phyloP scores from a whole-genome alignment of 306 rosid species.

The Fragaria vesca region DNA sequence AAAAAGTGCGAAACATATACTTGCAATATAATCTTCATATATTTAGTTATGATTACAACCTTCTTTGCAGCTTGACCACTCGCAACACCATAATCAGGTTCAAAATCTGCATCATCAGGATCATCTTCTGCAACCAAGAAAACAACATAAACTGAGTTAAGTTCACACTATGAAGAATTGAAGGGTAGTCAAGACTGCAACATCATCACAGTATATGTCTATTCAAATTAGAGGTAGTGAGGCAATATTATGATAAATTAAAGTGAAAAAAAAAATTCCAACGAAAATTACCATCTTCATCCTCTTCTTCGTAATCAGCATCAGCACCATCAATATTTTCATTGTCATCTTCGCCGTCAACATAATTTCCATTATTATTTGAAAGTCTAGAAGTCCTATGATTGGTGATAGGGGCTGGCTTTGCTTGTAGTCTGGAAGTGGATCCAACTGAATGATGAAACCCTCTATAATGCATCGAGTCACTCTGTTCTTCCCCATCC shows the following conservation, averaged over 20 bases:
- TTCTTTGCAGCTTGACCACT: conserved; percentile 63
- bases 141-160: conserved; percentile 11
- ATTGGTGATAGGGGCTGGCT: conserved; percentile 40
- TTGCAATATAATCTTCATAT: conserved; percentile 7
- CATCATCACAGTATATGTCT: not conserved
- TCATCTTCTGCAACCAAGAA: conserved; percentile 78
- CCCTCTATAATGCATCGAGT: conserved; percentile 55
- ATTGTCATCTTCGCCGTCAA: conserved; percentile 31
- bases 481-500: conserved; percentile 89
- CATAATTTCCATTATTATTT: conserved; percentile 44
- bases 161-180: conserved; percentile 9
- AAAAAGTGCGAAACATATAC: not conserved
- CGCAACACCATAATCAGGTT: conserved; percentile 55
- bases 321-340: conserved; percentile 54
- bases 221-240: not conserved
- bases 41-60: conserved; percentile 44
- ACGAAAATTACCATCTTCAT: conserved; percentile 71
- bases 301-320: conserved; percentile 94
- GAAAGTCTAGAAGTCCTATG: conserved; percentile 58
- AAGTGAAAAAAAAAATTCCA: not conserved
- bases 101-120: conserved; percentile 93
- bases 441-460: conserved; percentile 46
- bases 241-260: conserved; percentile 22
- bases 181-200: conserved; percentile 19
- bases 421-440: conserved; percentile 58